phyloP scores from a whole-genome alignment of 176 grass and related monocot genomes.

The Carex pumila region DNA sequence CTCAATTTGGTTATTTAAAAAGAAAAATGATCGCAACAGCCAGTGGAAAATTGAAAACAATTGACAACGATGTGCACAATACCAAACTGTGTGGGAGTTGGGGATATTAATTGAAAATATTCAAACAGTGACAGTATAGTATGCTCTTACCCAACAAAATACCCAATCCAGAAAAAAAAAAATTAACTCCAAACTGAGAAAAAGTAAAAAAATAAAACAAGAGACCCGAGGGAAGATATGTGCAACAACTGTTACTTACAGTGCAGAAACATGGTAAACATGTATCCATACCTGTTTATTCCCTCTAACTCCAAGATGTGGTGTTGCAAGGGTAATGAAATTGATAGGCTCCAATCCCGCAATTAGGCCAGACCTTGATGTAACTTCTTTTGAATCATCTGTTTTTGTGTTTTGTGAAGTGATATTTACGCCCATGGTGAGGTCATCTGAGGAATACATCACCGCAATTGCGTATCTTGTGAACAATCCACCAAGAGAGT shows the following conservation, averaged over 20 bases:
- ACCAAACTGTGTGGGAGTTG: not conserved
- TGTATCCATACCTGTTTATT: slow-evolving; percentile 59
- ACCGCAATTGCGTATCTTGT: slow-evolving; percentile 75
- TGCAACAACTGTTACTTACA: not conserved
- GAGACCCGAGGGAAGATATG: not conserved
- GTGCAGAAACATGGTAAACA: not conserved
- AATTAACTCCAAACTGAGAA: not conserved
- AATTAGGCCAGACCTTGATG: slow-evolving; percentile 37
- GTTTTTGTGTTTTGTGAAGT: not conserved
- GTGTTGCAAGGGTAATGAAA: slow-evolving; percentile 85
- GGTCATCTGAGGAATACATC: slow-evolving; percentile 38
- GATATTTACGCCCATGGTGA: slow-evolving; percentile 11
- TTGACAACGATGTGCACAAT: not conserved
- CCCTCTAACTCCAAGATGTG: slow-evolving; percentile 91
- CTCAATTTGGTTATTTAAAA: slow-evolving; percentile 1
- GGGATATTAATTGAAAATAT: not conserved
- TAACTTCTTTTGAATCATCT: slow-evolving; percentile 12
- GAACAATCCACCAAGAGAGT: slow-evolving; percentile 88
- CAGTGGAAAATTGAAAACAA: not conserved
- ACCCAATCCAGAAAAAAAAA: not conserved
- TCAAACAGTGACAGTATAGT: not conserved
- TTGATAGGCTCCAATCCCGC: slow-evolving; percentile 65
- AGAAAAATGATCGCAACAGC: not conserved
- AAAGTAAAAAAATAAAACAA: slow-evolving; percentile 11
- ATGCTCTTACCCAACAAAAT: not conserved